A percentile compares a stretch with the other conserved stretches of the same genome.
Conservation (phyloP, 192 early-diverging fungal genomes). For the Backusella luteola region DNA sequence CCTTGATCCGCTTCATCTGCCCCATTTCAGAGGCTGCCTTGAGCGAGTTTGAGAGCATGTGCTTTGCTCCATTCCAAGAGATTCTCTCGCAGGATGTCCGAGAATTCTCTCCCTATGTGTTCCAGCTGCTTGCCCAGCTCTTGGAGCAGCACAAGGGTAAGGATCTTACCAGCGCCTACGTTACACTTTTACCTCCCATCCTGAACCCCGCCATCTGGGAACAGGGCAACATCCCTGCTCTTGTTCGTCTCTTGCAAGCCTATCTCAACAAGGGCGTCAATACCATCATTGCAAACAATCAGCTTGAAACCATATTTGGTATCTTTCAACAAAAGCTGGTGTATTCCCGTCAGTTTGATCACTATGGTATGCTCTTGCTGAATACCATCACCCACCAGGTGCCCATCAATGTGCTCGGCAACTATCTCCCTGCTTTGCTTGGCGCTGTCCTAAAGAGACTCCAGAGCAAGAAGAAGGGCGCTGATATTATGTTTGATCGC, state of each 20-base stretch:
- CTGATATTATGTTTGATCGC: conserved; percentile 38
- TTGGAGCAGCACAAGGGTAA: conserved; percentile 68
- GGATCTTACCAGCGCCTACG: conserved; percentile 72
- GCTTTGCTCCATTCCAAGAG: conserved; percentile 87
- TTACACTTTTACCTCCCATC: conserved; percentile 70
- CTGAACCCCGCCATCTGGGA: conserved; percentile 89
- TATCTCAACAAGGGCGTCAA: conserved; percentile 76
- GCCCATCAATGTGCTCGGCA: conserved; percentile 51
- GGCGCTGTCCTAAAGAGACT: conserved; percentile 44
- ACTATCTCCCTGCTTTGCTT: conserved; percentile 50
- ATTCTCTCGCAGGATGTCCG: conserved; percentile 83
- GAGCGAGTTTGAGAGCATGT: conserved; percentile 76
- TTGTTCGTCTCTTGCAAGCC: conserved; percentile 85
- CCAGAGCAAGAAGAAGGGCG: conserved; percentile 46
- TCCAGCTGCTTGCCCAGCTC: conserved; percentile 93
- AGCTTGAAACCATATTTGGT: conserved; percentile 84
- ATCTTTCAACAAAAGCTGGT: conserved; percentile 88
- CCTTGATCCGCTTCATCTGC: conserved; percentile 84
- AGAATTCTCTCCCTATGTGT: conserved; percentile 96
- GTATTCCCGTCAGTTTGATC: conserved; percentile 80
- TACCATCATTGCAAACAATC: conserved; percentile 65
- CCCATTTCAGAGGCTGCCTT: conserved; percentile 65
- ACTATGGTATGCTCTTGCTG: conserved; percentile 83
- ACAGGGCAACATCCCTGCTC: conserved; percentile 92
- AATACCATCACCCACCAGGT: conserved; percentile 73